Evolutionary conservation across 2,329 filamentous ascomycete species (phyloP).

Genomic region (Trichoderma atroviride): DNA sequence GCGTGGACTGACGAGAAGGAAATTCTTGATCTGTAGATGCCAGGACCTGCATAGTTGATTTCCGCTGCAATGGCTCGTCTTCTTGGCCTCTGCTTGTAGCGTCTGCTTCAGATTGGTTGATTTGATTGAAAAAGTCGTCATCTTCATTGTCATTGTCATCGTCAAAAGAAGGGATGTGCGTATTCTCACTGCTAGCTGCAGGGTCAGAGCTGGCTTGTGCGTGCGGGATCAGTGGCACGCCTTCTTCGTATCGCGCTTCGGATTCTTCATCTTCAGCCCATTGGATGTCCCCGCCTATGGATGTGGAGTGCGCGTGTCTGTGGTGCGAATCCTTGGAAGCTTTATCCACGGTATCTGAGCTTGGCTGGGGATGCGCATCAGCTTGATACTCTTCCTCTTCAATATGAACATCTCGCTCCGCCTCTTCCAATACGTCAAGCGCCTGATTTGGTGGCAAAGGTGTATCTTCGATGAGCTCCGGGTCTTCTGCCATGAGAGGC

Average conservation of each 20-base stretch:
- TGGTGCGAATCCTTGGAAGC: slow-evolving; percentile 27
- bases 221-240: slow-evolving; percentile 62
- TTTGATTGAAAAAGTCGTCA: slow-evolving; percentile 65
- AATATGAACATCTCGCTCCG: slow-evolving; percentile 52
- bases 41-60: slow-evolving; percentile 70
- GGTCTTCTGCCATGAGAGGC: slow-evolving; percentile 44
- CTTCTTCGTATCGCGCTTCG: slow-evolving; percentile 69
- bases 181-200: slow-evolving; percentile 3
- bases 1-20: slow-evolving; percentile 36
- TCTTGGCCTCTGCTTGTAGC: slow-evolving; percentile 27
- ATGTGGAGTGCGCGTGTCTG: slow-evolving; percentile 39
- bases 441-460: slow-evolving; percentile 54
- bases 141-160: slow-evolving; percentile 54
- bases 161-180: slow-evolving; percentile 40
- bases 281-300: slow-evolving; percentile 49
- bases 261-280: slow-evolving; percentile 47
- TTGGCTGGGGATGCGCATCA: slow-evolving; percentile 26
- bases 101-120: slow-evolving; percentile 38
- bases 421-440: slow-evolving; percentile 55
- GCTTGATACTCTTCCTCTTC: slow-evolving; percentile 43
- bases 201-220: slow-evolving; percentile 25
- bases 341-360: slow-evolving; percentile 22
- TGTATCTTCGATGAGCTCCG: slow-evolving; percentile 39
- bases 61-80: slow-evolving; percentile 57
- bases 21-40: slow-evolving; percentile 48